Evolutionary conservation across 345 rosid genomes (phyloP), one percentile per base, ranked within the genome.

Genomic region (Eucalyptus tenuipes): DNA sequence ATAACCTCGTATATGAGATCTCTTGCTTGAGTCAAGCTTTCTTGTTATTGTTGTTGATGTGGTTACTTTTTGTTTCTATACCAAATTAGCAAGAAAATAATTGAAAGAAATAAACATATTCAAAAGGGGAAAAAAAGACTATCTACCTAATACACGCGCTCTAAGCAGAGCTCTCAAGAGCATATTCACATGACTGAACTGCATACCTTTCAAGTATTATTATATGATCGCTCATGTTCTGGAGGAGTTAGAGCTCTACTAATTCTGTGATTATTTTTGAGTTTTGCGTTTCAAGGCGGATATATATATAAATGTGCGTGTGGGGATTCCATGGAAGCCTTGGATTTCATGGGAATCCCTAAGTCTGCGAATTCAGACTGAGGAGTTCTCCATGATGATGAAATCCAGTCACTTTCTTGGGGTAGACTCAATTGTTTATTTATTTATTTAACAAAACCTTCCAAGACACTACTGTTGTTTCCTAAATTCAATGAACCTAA

Each of bases 401-500:
- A 49, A 49, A 49, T 49, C 52, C 52, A 15, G 52, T 49, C 52
- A 49, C 52, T 49, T 49, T 49, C 18, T 49, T 49, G 7, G 52
- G 93, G 93, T 8, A 52, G 64, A 25, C n/a, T 10, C 64, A n/a
- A 11, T 25, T 57, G 64, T 55, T 59, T 13, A 5, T 61, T 61
- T 29, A 13, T 13, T 12, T 61, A 12, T 12, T 29, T 29, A 27
- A 61, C n/a, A 24, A 11, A 57, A 57, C 12, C 3, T 25, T 57
- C 64, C 64, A 57, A 57, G n/a, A 57, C 1, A 10, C 64, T 57
- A 8, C 31, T 27, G 31, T n/a, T 59, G 68, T 59, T 14, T 59
- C 68, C 68, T 27, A 29, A 59, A 59, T 59, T 27, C 31, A 59
- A 29, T 13, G 68, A 59, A 59, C 16, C 16, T 27, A 59, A 59